Evolutionary conservation across 345 rosid species (phyloP), one percentile per base, ranked within the genome.

Genomic region (Pistacia integerrima): DNA sequence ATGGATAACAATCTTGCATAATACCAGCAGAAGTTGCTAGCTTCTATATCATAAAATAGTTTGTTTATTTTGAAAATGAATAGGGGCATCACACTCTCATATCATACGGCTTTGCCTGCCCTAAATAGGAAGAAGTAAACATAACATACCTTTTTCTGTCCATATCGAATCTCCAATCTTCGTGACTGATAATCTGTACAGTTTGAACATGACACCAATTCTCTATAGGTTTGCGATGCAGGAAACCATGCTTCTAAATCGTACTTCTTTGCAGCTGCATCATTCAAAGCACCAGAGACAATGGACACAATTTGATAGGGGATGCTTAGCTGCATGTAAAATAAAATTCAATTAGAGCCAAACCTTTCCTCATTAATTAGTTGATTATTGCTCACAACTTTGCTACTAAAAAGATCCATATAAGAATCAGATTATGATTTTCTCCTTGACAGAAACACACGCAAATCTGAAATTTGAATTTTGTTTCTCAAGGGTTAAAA

Each of bases 211-310:
- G 97, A 94, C 72, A 94, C 98, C 14, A 94, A 85, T 88, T 94
- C 98, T 79, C 97, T 91, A 81, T 85, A 91, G n/a, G 98, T 85
- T 78, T 84, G 87, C 0, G 99, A 96, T 72, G 97, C 89, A 11
- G 99, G 99, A 82, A 92, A 95, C 99, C 99, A 93, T 28, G 85
- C 99, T 84, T 95, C 99, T 80, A 96, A 81, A 76, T 96, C 99
- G 57, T 89, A 93, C 85, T 96, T 96, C 82, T 96, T 93, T 8
- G 99, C 99, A 55, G 99, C 99, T 25, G 98, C 94, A 73, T 91
- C 97, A 77, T 94, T 94, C 80, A 94, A 67, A 36, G 97, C 97
- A 69, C 98, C 98, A 57, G 99, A 93, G 46, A 96, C 99, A 2
- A 96, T 96, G 9, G 96, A 74, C 70, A 96, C 97, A 1, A 92